Base-by-base conservation (phyloP, 1,284 basidiomycete genomes). In the Leccinum griseonigrum region DNA sequence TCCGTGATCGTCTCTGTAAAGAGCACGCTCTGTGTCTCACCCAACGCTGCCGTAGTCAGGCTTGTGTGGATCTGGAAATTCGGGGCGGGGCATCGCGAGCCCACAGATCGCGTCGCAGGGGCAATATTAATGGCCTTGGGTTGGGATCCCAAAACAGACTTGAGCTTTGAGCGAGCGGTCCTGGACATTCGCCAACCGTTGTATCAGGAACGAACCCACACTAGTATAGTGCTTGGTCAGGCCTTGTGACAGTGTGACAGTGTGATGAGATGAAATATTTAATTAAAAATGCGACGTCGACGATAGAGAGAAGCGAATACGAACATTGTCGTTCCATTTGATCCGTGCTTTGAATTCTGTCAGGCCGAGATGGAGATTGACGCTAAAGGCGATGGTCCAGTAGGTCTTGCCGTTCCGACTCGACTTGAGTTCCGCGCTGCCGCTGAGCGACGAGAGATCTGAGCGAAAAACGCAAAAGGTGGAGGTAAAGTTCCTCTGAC, bases 291-390 rank as follows among this genome's bases (percentile, higher is more conserved):
- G 18, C 29, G 29, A 34, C n/a, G 40, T 63, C 54, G 10, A 7
- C 13, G 31, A 3, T 53, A 26, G 29, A 16, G 28, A 4, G 13
- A n/a, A 63, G 34, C 5, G 34, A 59, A 54, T 8, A 64, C 84
- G 64, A 69, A 89, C 88, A 69, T 88, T 85, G 69, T 91, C 88
- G 54, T 85, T 80, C 89, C 88, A 91, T 72, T 91, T 91, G 63
- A 91, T 90, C 59, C 90, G 81, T 1, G 89, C 88, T 71, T 79
- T 87, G 76, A 91, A 91, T 73, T 91, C 89, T 0, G 89, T 91
- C 65, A 91, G 71, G 48, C 90, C 90, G 64, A 91, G 91, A 69
- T 90, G 88, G 60, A 91, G 90, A 70, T 91, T 90, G 40, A 91
- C 85, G 36, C 86, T 88, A 72, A 91, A 91, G 22, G 91, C 85